phyloP scores from a whole-genome alignment of 2,329 filamentous ascomycete species.

The Cladophialophora yegresii region DNA sequence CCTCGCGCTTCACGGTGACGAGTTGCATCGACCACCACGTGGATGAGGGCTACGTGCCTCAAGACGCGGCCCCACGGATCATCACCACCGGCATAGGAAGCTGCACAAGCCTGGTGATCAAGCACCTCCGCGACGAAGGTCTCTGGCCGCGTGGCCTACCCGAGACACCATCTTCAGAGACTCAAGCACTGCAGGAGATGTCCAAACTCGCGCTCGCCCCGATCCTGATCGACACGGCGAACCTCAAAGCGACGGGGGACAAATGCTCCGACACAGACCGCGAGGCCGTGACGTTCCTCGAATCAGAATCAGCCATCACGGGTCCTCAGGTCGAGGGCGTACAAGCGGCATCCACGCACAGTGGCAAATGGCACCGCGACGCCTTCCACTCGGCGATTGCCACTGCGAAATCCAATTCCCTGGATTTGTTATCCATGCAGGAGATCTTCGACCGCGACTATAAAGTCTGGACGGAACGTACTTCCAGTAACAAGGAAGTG shows the following conservation, averaged over 20 bases:
- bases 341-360: not conserved
- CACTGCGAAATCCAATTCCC: slow-evolving; percentile 56
- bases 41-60: slow-evolving; percentile 57
- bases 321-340: not conserved
- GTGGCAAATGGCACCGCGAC: slow-evolving; percentile 40
- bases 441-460: slow-evolving; percentile 65
- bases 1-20: slow-evolving; percentile 46
- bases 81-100: slow-evolving; percentile 59
- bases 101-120: slow-evolving; percentile 60
- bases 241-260: slow-evolving; percentile 46
- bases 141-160: slow-evolving; percentile 46
- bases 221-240: slow-evolving; percentile 50
- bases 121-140: slow-evolving; percentile 51
- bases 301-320: slow-evolving; percentile 53
- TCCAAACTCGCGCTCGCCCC: slow-evolving; percentile 46
- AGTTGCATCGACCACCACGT: slow-evolving; percentile 65
- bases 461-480: slow-evolving; percentile 58
- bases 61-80: slow-evolving; percentile 51
- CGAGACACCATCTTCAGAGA: slow-evolving; percentile 24
- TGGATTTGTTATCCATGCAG: slow-evolving; percentile 54
- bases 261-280: slow-evolving; percentile 54
- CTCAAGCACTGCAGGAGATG: slow-evolving; percentile 44
- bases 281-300: slow-evolving; percentile 54
- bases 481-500: slow-evolving; percentile 26
- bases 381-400: slow-evolving; percentile 56